Percentiles rank a stretch among this genome's conserved stretches.
phyloP scores from a whole-genome alignment of 768 basidiomycete genomes.

The Collybia nuda region DNA sequence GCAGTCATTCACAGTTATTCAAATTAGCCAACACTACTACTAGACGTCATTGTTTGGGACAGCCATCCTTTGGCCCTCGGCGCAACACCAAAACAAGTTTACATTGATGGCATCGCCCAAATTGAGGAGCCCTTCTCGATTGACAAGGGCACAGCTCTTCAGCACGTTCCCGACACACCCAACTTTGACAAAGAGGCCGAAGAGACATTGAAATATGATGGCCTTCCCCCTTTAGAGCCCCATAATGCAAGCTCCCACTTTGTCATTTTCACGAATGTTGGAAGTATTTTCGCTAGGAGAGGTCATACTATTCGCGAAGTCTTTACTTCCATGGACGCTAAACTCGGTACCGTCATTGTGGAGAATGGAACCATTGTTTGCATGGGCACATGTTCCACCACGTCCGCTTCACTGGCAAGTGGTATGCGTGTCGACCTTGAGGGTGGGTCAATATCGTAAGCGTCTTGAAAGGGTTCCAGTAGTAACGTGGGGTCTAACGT shows the following conservation, averaged over 20 bases:
- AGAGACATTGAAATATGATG: slow-evolving; percentile 62
- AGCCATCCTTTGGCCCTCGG: slow-evolving; percentile 82
- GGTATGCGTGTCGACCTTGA: slow-evolving; percentile 55
- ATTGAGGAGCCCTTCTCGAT: slow-evolving; percentile 44
- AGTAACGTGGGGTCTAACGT: background rate
- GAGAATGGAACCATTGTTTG: slow-evolving; percentile 53
- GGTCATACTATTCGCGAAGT: slow-evolving; percentile 27
- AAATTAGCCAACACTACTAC: background rate
- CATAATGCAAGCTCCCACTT: slow-evolving; percentile 23
- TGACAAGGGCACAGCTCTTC: slow-evolving; percentile 49
- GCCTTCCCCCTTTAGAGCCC: slow-evolving; percentile 67
- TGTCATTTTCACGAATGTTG: slow-evolving; percentile 67
- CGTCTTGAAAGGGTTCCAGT: background rate
- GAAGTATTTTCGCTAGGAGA: slow-evolving; percentile 37
- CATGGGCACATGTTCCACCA: slow-evolving; percentile 27
- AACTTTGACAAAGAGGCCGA: slow-evolving; percentile 69
- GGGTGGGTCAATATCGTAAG: slow-evolving; percentile 58
- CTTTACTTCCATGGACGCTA: slow-evolving; percentile 15
- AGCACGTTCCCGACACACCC: slow-evolving; percentile 54
- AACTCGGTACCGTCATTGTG: slow-evolving; percentile 34
- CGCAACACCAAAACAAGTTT: slow-evolving; percentile 83
- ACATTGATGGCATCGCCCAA: slow-evolving; percentile 87
- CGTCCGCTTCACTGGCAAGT: background rate
- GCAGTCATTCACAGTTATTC: background rate
- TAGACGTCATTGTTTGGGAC: slow-evolving; percentile 84